phyloP scores from a whole-genome alignment of 2,329 filamentous ascomycete species.

The Sporothrix pallida region DNA sequence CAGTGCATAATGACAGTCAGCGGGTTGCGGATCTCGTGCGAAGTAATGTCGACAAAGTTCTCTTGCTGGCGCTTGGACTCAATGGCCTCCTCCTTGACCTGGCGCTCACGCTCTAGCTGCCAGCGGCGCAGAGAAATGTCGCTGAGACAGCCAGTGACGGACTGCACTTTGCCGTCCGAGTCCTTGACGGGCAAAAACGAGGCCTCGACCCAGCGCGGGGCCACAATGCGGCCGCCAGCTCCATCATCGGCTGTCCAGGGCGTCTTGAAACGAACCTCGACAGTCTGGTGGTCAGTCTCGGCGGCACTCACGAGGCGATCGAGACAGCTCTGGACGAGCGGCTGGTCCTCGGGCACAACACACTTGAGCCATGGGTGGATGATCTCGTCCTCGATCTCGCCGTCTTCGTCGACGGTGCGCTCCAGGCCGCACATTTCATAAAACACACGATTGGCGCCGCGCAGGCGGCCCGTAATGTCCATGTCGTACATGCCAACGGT shows the following conservation, averaged over 20 bases:
- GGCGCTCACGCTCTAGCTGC: constrained; percentile 57
- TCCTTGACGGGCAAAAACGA: constrained; percentile 58
- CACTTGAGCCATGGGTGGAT: constrained; percentile 54
- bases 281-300: constrained; percentile 41
- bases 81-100: constrained; percentile 61
- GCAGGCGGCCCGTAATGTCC: constrained; percentile 55
- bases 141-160: constrained; percentile 56
- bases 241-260: constrained; percentile 55
- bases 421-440: constrained; percentile 59
- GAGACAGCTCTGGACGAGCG: constrained; percentile 50
- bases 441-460: constrained; percentile 60
- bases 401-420: constrained; percentile 49
- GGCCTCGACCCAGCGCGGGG: constrained; percentile 56
- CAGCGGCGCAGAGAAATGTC: constrained; percentile 58
- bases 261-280: constrained; percentile 57
- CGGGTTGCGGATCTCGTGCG: constrained; percentile 76
- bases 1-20: constrained; percentile 76
- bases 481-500: constrained; percentile 63
- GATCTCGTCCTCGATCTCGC: constrained; percentile 40
- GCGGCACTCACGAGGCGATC: constrained; percentile 44
- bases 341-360: constrained; percentile 54
- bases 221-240: constrained; percentile 50
- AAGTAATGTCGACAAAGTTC: constrained; percentile 79
- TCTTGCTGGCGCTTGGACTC: constrained; percentile 73
- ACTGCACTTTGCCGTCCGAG: constrained; percentile 54